Evolutionary conservation across 495 filamentous ascomycete species (phyloP).

Genomic region (Penicillium malachiteum): DNA sequence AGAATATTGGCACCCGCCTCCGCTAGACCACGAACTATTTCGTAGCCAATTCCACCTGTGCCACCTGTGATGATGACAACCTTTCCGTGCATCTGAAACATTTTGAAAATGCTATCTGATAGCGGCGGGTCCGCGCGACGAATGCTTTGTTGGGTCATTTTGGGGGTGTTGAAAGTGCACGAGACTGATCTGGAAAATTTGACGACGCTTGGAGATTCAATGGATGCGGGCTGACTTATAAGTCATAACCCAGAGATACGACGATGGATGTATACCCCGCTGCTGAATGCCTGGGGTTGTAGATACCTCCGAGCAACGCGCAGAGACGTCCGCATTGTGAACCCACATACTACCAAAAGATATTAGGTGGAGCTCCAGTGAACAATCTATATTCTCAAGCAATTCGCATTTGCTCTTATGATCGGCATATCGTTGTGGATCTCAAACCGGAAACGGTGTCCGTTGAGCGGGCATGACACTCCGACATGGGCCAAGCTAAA

Average conservation of each 20-base stretch:
- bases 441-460: too few relatives aligned
- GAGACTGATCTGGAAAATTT: not conserved
- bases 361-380: too few relatives aligned
- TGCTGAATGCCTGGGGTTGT: not conserved
- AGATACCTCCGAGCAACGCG: not conserved
- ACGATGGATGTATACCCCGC: too few relatives aligned
- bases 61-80: constrained; percentile 77
- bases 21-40: constrained; percentile 65
- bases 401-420: too few relatives aligned
- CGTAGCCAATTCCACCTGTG: constrained; percentile 70
- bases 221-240: not conserved
- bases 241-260: too few relatives aligned
- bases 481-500: too few relatives aligned
- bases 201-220: not conserved
- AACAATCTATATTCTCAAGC: too few relatives aligned
- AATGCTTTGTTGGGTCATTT: constrained; percentile 7
- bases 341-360: too few relatives aligned
- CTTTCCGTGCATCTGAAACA: constrained; percentile 73
- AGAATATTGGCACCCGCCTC: constrained; percentile 74
- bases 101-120: constrained; percentile 5
- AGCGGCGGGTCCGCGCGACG: constrained; percentile 5
- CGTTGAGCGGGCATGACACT: too few relatives aligned
- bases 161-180: too few relatives aligned
- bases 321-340: not conserved
- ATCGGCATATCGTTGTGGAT: too few relatives aligned